These are phyloP conservation scores for Epichloe sylvatica DNA, from an alignment of 2,329 filamentous ascomycete genomes.

Conservation along the genomic window DNA sequence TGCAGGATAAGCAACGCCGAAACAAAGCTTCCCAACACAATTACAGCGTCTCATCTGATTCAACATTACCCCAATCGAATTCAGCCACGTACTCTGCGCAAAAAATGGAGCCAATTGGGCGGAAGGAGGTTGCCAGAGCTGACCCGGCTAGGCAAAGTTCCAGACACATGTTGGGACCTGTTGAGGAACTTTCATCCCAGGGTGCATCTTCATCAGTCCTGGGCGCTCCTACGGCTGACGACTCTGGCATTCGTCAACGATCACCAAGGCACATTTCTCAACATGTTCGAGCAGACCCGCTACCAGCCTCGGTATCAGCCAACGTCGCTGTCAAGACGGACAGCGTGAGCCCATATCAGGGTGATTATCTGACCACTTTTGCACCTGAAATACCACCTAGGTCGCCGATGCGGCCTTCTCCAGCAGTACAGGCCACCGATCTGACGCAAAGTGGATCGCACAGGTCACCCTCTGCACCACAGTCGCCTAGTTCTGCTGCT, in stretches of 20 bases:
- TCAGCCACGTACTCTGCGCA: neutral
- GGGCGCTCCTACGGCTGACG: slow-evolving; percentile 27
- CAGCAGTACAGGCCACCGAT: neutral
- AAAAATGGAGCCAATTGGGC: slow-evolving; percentile 19
- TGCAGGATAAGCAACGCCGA: slow-evolving; percentile 31
- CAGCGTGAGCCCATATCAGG: neutral
- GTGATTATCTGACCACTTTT: neutral
- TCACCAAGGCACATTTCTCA: slow-evolving; percentile 30
- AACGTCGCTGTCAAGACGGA: neutral
- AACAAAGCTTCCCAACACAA: slow-evolving; percentile 15
- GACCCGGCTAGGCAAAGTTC: neutral
- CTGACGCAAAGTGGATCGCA: neutral
- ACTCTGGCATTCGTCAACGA: slow-evolving; percentile 30
- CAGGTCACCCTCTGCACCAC: neutral
- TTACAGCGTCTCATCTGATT: slow-evolving; percentile 10
- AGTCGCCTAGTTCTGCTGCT: neutral
- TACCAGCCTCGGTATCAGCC: neutral
- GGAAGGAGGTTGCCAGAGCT: slow-evolving; percentile 21
- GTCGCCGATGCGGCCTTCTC: neutral
- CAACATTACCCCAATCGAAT: neutral
- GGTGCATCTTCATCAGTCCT: slow-evolving; percentile 18
- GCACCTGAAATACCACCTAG: neutral
- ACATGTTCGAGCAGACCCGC: neutral
- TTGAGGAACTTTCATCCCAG: slow-evolving; percentile 1
- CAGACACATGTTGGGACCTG: slow-evolving; percentile 2